Conservation (phyloP, 805 yeast species). For the Schwanniomyces pseudopolymorphus region DNA sequence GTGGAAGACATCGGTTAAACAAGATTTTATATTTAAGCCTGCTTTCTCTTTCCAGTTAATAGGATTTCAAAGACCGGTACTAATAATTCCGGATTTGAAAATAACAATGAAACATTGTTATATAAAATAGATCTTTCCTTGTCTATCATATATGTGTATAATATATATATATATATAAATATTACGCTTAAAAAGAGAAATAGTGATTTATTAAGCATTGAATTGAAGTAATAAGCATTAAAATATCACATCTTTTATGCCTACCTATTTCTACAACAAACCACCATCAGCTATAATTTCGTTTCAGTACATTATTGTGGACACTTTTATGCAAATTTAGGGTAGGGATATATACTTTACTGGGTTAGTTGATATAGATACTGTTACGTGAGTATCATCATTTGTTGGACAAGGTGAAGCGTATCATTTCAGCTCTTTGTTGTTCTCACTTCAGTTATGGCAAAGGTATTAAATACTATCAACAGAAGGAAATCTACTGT, state of each 20-base stretch:
- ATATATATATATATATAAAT: background rate
- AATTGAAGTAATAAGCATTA: background rate
- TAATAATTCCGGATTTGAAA: background rate
- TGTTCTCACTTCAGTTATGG: conserved; percentile 7
- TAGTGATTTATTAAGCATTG: background rate
- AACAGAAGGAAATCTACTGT: conserved; percentile 14
- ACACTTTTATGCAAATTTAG: background rate
- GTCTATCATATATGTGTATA: background rate
- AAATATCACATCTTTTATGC: too few relatives aligned
- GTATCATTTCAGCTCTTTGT: background rate
- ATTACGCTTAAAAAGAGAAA: background rate
- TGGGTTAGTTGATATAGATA: background rate
- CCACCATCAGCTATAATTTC: background rate
- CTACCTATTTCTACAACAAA: background rate
- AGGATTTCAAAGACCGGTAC: background rate
- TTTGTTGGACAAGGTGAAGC: background rate
- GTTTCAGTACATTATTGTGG: background rate
- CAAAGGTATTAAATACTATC: conserved; percentile 15
- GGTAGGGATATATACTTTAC: background rate
- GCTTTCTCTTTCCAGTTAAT: background rate
- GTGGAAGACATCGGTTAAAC: background rate
- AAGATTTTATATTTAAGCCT: background rate
- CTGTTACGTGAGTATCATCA: background rate
- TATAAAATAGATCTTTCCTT: background rate
- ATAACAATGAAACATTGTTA: background rate